Percentiles rank a stretch among this genome's conserved stretches.
phyloP scores from a whole-genome alignment of 371 early-diverging fungal species.

The Rhizoclosmatium hyalinum region DNA sequence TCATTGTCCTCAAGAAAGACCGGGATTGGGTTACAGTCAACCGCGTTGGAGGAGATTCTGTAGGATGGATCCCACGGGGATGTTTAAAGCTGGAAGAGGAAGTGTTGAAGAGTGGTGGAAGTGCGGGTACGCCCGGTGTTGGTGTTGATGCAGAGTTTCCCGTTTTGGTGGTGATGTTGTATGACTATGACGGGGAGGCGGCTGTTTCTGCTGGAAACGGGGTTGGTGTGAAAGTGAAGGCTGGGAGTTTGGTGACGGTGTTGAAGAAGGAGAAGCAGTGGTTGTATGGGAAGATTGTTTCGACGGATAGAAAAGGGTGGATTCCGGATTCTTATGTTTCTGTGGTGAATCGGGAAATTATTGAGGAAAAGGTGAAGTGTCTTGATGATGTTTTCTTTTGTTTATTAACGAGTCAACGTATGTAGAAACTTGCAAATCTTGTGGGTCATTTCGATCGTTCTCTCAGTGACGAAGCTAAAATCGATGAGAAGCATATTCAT shows the following conservation, averaged over 20 bases:
- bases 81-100: slow-evolving; percentile 44
- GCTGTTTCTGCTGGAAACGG: slow-evolving; percentile 40
- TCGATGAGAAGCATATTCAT: neutral
- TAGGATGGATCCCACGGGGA: slow-evolving; percentile 70
- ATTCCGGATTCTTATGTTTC: slow-evolving; percentile 50
- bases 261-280: slow-evolving; percentile 53
- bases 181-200: slow-evolving; percentile 53
- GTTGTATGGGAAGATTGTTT: slow-evolving; percentile 45
- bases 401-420: no score
- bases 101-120: neutral
- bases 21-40: slow-evolving; percentile 64
- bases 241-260: slow-evolving; percentile 58
- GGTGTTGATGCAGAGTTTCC: slow-evolving; percentile 28
- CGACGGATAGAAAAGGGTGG: slow-evolving; percentile 44
- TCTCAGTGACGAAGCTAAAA: neutral
- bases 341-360: neutral
- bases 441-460: slow-evolving; percentile 8
- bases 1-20: slow-evolving; percentile 57
- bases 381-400: neutral
- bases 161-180: slow-evolving; percentile 56
- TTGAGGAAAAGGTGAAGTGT: neutral
- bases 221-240: slow-evolving; percentile 61
- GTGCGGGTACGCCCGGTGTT: slow-evolving; percentile 1
- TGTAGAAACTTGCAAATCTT: neutral
- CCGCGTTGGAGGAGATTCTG: neutral